Evolutionary conservation across 179 eudicot species (phyloP).

Genomic region (Gypsophila paniculata): DNA sequence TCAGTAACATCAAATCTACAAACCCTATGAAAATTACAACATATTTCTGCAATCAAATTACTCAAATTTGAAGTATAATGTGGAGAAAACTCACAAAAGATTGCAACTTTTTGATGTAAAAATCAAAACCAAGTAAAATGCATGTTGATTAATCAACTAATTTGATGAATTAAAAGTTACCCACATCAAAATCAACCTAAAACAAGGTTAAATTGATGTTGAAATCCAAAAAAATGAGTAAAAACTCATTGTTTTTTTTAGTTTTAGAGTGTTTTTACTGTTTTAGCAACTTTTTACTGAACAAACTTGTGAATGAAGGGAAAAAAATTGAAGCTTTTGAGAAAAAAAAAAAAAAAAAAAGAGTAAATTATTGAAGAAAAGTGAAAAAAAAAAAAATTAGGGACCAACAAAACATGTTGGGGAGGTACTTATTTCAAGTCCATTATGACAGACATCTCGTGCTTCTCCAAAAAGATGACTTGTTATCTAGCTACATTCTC

Average conservation of each 20-base stretch:
- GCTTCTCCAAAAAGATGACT: slow-evolving; percentile 26
- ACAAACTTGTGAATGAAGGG: slow-evolving; percentile 14
- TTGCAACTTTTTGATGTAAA: slow-evolving; percentile 31
- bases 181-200: slow-evolving; percentile 17
- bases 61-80: background rate
- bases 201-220: background rate
- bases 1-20: slow-evolving; percentile 19
- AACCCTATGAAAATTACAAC: background rate
- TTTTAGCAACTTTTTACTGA: slow-evolving; percentile 13
- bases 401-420: slow-evolving; percentile 21
- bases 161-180: slow-evolving; percentile 24
- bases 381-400: background rate
- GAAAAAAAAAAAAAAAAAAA: background rate
- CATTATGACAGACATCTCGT: slow-evolving; percentile 45
- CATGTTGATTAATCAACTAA: slow-evolving; percentile 23
- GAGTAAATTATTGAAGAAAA: too few relatives aligned
- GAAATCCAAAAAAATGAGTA: slow-evolving; percentile 21
- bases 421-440: slow-evolving; percentile 33
- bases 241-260: slow-evolving; percentile 14
- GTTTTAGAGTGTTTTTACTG: background rate
- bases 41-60: slow-evolving; percentile 1
- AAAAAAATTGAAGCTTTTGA: background rate
- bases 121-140: slow-evolving; percentile 19
- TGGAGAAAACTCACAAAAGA: slow-evolving; percentile 28
- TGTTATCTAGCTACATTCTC: too few relatives aligned